Conservation (phyloP, 2,329 filamentous ascomycete species). For the Nemania serpens region DNA sequence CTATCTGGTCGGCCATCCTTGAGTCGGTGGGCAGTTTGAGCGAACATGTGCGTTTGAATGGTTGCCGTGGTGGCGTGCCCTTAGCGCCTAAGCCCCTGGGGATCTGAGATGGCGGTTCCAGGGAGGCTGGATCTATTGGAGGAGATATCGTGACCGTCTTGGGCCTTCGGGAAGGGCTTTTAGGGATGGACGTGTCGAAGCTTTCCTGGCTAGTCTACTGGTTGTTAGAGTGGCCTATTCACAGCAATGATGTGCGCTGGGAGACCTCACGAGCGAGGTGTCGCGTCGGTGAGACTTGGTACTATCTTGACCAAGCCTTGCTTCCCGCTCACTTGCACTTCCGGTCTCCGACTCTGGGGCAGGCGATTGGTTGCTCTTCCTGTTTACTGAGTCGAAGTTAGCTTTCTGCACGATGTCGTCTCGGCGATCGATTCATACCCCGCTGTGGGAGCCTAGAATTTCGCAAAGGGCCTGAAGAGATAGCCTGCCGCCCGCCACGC, state of each 20-base stretch:
- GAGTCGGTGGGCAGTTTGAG: slow-evolving; percentile 6
- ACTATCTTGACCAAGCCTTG: slow-evolving; percentile 14
- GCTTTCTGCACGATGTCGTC: slow-evolving; percentile 16
- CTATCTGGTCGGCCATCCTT: slow-evolving; percentile 25
- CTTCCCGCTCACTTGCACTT: slow-evolving; percentile 9
- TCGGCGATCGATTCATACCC: slow-evolving; percentile 19
- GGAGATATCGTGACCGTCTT: slow-evolving; percentile 21
- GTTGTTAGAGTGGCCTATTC: slow-evolving; percentile 2
- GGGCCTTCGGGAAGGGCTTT: slow-evolving; percentile 15
- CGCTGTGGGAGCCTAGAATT: slow-evolving; percentile 30
- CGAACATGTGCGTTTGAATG: slow-evolving; percentile 15
- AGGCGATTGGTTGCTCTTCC: slow-evolving; percentile 26
- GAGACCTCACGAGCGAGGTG: slow-evolving; percentile 28
- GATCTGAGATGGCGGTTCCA: slow-evolving; percentile 27
- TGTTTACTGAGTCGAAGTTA: slow-evolving; percentile 27
- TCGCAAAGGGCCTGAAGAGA: slow-evolving; percentile 16
- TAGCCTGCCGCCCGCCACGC: slow-evolving; percentile 8
- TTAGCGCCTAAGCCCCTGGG: slow-evolving; percentile 14
- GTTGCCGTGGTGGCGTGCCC: slow-evolving; percentile 15
- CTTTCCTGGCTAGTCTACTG: slow-evolving; percentile 34
- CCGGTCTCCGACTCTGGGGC: slow-evolving; percentile 16
- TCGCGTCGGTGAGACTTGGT: slow-evolving; percentile 22
- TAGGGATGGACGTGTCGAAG: slow-evolving; percentile 23
- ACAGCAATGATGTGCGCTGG: background rate
- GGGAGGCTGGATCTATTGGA: slow-evolving; percentile 9